A percentile compares a stretch with the other conserved stretches of the same genome.
Evolutionary conservation across 495 filamentous ascomycete genomes (phyloP).

Genomic region (Xanthoparmelia taractica): DNA sequence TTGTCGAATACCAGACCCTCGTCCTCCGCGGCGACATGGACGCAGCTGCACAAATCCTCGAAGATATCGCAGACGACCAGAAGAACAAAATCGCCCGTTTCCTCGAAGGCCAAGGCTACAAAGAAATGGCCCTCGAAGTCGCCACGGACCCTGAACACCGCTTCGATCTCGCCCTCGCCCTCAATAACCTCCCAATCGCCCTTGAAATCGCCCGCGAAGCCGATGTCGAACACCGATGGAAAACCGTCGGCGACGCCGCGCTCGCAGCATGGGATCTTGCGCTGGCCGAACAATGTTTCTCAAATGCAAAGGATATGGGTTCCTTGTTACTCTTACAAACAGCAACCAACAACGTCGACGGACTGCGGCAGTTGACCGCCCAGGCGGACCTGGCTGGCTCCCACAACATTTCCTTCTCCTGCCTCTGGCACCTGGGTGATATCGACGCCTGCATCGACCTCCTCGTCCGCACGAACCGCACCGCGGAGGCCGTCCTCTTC

Average conservation of each 20-base stretch:
- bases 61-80: slow-evolving; percentile 76
- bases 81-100: slow-evolving; percentile 97
- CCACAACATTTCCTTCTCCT: slow-evolving; percentile 87
- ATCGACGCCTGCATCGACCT: slow-evolving; percentile 74
- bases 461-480: slow-evolving; percentile 65
- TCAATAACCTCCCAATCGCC: slow-evolving; percentile 77
- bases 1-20: slow-evolving; percentile 94
- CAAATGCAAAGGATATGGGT: slow-evolving; percentile 78
- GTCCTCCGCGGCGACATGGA: slow-evolving; percentile 95
- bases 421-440: slow-evolving; percentile 81
- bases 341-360: slow-evolving; percentile 65
- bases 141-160: slow-evolving; percentile 94
- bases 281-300: slow-evolving; percentile 89
- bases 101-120: slow-evolving; percentile 94
- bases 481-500: slow-evolving; percentile 82
- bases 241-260: slow-evolving; percentile 87
- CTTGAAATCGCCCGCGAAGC: slow-evolving; percentile 74
- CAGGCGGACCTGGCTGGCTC: slow-evolving; percentile 69
- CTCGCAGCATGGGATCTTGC: slow-evolving; percentile 76
- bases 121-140: slow-evolving; percentile 91
- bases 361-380: slow-evolving; percentile 59
- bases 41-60: slow-evolving; percentile 73
- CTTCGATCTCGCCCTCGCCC: slow-evolving; percentile 81
- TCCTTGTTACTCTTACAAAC: slow-evolving; percentile 81
- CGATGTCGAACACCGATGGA: slow-evolving; percentile 94